Base-by-base conservation (phyloP, 192 early-diverging fungal species). In the Backusella tuberculispora region DNA sequence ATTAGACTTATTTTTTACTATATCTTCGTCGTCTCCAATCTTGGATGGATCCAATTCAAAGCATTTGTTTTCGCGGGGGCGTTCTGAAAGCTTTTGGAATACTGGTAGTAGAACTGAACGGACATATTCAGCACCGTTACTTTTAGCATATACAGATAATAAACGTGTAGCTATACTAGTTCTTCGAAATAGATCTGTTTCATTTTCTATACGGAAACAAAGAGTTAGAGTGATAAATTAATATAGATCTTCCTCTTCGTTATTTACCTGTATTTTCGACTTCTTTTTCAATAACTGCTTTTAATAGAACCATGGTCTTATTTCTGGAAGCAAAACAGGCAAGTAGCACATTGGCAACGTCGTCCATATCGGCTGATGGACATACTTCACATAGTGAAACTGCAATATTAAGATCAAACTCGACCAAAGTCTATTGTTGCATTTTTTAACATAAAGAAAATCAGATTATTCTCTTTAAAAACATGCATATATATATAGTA, bases 11-110 rank as follows among this genome's bases (percentile, higher is more conserved):
- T 95, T 95, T 63, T 78, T 83, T 17, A 87, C 80, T 29, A 82
- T 71, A 72, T 89, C 82, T 7, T 88, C 88, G 13, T 88, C 88
- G 10, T 81, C 73, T 4, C 78, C 53, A 65, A 91, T 75, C 81
- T 91, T 91, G 76, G 87, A 86, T n/a, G 93, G 94, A 68, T 95
- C 92, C 37, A 95, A 82, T 78, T 95, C 94, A 81, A 92, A 95
- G 6, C 86, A 88, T 70, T 91, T 81, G n/a, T 86, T 85, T 42
- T 80, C 81, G 6, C 86, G 87, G 19, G 85, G 75, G 47, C 86
- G 79, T 8, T 81, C 80, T 29, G 87, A 69, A 10, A 94, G 79
- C 48, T 90, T 85, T 46, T 82, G 82, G 13, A 95, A 69, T 4
- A 91, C 82, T 0, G 92, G 91, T 34, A 81, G 80, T 60, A 95